These are phyloP conservation scores for Pluteus cervinus DNA, from an alignment of 768 basidiomycete genomes.

Conservation along the genomic window DNA sequence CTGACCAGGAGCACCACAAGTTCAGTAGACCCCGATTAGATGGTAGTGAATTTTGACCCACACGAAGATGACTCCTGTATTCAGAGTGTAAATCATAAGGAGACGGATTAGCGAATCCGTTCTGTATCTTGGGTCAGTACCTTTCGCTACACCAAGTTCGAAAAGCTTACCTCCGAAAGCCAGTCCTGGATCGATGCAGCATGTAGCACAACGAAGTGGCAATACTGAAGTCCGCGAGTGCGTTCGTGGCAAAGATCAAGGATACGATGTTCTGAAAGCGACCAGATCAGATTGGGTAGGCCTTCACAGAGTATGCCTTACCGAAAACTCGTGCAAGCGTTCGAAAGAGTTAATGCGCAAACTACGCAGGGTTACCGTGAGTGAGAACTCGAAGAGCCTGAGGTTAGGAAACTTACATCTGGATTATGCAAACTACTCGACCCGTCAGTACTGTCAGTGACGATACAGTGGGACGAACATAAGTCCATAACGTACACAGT, in stretches of 20 bases:
- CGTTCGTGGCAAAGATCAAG: conserved; percentile 41
- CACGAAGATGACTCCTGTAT: conserved; percentile 44
- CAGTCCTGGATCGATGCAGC: conserved; percentile 43
- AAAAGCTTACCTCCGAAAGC: conserved; percentile 41
- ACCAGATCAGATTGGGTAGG: too few relatives aligned
- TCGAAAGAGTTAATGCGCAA: too few relatives aligned
- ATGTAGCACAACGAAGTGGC: conserved; percentile 43
- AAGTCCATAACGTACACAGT: too few relatives aligned
- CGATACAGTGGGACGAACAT: too few relatives aligned
- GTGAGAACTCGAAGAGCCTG: too few relatives aligned
- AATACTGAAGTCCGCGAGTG: conserved; percentile 45
- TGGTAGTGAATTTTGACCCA: conserved; percentile 19
- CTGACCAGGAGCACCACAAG: conserved; percentile 20
- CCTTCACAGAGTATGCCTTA: too few relatives aligned
- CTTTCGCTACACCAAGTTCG: not conserved
- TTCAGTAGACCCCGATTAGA: not conserved
- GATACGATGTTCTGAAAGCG: conserved; percentile 40
- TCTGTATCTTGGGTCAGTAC: conserved; percentile 20
- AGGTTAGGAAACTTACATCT: conserved; percentile 54
- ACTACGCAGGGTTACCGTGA: too few relatives aligned
- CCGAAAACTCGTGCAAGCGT: too few relatives aligned
- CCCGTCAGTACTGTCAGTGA: too few relatives aligned
- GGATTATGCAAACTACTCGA: conserved; percentile 5
- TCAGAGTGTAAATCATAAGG: conserved; percentile 46
- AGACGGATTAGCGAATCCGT: conserved; percentile 44